Base-by-base conservation (phyloP, 805 yeast species). In the Priceomyces fermenticarens region DNA sequence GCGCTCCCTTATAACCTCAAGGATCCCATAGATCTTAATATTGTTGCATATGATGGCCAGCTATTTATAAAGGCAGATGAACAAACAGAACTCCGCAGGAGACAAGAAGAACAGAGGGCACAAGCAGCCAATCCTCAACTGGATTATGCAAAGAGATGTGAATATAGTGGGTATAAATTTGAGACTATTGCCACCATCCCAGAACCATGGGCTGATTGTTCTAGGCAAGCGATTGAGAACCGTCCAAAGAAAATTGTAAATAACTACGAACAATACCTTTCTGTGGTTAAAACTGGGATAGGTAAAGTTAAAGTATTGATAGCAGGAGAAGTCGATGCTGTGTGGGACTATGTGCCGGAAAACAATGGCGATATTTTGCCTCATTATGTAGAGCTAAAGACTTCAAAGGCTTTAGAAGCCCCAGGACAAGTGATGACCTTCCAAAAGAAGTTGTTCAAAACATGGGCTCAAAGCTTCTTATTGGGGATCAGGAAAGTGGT, bases 381-480 rank as follows among this genome's bases (percentile, higher is more conserved):
- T 3, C 95, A 88, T 60, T 93, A 93, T 57, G 83, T 83, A 6
- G 97, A 93, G 60, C 68, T 93, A 48, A 91, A 90, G 55, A 87
- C 96, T 1, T 65, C 84, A 2, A 67, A 75, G 33, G 67, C 73
- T 4, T 71, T 91, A 0, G 70, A 67, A 15, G 69, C 76, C 13
- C 78, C 80, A 4, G 70, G 73, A 11, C 83, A 83, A 30, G 80
- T 84, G 11, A 70, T 70, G 30, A 72, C 58, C 13, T 88, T 91
- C 56, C 97, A 91, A 56, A 74, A 72, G 40, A 89, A 88, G 62
- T 65, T 93, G 34, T 78, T 84, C 57, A 77, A 71, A 45, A 75
- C 95, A 0, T 93, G 99, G 99, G 88, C 95, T 2, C 98, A 89
- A 65, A 85, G 96, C 47, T 93, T 89, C 60, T 67, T 93, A 15